These are phyloP conservation scores for Magnusiomyces ingens DNA, from an alignment of 1,139 yeast genomes.

Conservation along the genomic window DNA sequence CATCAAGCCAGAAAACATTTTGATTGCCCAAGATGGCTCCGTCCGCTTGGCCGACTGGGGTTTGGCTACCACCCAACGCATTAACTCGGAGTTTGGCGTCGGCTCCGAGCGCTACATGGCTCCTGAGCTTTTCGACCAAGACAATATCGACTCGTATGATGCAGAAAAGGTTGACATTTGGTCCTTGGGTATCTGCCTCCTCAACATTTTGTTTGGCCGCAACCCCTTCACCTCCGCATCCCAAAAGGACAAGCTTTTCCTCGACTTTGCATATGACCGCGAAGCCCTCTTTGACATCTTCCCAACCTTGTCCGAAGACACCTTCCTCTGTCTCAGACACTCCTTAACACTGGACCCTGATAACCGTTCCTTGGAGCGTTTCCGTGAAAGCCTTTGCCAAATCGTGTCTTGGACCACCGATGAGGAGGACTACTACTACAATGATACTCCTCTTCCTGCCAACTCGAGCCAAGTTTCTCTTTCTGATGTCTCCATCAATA, in stretches of 20 bases:
- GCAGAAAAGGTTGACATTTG: constrained; percentile 88
- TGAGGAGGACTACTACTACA: constrained; percentile 68
- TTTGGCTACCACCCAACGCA: constrained; percentile 61
- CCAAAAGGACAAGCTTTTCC: constrained; percentile 74
- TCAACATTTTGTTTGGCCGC: constrained; percentile 82
- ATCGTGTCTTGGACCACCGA: constrained; percentile 76
- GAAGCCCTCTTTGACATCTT: constrained; percentile 90
- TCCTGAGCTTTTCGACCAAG: constrained; percentile 63
- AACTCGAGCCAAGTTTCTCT: constrained; percentile 1
- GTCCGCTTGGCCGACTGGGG: constrained; percentile 92
- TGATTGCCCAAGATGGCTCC: constrained; percentile 60
- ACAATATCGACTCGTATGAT: constrained; percentile 57
- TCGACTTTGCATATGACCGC: constrained; percentile 80
- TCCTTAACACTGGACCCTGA: constrained; percentile 81
- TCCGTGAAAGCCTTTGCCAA: constrained; percentile 53
- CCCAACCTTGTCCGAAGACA: constrained; percentile 80
- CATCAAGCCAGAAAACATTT: constrained; percentile 82
- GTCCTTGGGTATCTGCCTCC: constrained; percentile 83
- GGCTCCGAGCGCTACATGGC: constrained; percentile 98
- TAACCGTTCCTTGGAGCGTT: constrained; percentile 59
- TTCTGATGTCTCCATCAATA: background rate
- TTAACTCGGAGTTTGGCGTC: constrained; percentile 75
- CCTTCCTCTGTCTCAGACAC: constrained; percentile 73
- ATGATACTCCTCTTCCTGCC: background rate
- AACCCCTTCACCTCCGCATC: constrained; percentile 84